Conservation (phyloP, 306 rosid genomes). For the Nissolia schottii region DNA sequence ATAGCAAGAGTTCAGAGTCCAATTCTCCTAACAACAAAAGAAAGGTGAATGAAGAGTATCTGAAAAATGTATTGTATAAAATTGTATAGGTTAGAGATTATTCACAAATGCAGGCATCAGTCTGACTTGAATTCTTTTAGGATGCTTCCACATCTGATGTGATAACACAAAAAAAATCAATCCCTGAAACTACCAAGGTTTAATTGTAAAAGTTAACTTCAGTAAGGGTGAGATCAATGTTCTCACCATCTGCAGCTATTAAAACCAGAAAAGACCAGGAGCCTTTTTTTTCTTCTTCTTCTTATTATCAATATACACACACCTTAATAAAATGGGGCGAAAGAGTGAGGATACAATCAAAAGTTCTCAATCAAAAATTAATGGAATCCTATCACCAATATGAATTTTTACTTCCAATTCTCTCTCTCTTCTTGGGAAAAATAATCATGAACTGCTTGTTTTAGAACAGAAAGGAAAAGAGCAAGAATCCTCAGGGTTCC, state of each 20-base stretch:
- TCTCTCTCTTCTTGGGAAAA: not conserved
- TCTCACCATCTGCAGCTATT: not conserved
- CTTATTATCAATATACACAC: not conserved
- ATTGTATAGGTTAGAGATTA: not conserved
- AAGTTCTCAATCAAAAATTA: not conserved
- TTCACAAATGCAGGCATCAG: slow-evolving; percentile 14
- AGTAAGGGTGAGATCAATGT: not conserved
- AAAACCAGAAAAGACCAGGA: not conserved
- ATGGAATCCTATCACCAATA: not conserved
- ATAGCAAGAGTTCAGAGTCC: not conserved
- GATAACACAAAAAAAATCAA: not conserved
- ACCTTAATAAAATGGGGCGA: not conserved
- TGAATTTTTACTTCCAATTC: not conserved
- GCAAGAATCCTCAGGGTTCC: not conserved
- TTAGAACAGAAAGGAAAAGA: not conserved
- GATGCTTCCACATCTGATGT: not conserved
- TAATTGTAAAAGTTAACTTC: not conserved
- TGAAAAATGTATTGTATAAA: slow-evolving; percentile 6
- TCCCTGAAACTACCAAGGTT: not conserved
- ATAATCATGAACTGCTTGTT: not conserved
- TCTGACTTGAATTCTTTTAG: not conserved
- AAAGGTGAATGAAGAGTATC: not conserved
- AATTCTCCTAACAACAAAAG: not conserved
- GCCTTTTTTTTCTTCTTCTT: no score
- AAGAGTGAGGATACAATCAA: not conserved